Conservation (phyloP, 176 grass and related monocot genomes). For the Tuctoria greenei region DNA sequence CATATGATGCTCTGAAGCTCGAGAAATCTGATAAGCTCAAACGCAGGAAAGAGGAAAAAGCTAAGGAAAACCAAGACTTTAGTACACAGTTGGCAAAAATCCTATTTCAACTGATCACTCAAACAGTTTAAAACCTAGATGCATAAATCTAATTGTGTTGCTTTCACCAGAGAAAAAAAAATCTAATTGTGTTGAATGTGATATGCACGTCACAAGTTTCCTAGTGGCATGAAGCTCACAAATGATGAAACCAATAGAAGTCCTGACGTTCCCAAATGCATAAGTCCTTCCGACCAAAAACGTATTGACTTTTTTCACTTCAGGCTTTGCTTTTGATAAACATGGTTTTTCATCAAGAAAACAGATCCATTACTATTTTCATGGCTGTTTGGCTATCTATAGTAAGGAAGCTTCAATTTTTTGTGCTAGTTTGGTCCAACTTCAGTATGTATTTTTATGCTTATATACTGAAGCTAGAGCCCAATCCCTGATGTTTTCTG, state of each 20-base stretch:
- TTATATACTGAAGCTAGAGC: neutral
- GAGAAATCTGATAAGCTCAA: neutral
- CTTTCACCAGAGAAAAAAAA: neutral
- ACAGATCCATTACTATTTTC: neutral
- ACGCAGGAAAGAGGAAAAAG: neutral
- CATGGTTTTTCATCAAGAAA: neutral
- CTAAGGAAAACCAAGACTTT: too few relatives aligned
- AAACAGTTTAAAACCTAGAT: neutral
- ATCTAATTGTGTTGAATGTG: neutral
- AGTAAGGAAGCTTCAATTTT: neutral
- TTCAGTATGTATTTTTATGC: neutral
- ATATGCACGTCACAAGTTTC: neutral
- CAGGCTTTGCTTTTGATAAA: neutral
- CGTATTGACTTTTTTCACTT: neutral
- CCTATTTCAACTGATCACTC: neutral
- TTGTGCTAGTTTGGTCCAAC: neutral
- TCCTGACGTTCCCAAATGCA: neutral
- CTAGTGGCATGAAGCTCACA: constrained; percentile 4
- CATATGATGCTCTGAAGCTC: neutral
- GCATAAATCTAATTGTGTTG: neutral
- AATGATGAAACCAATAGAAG: neutral
- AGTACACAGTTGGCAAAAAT: too few relatives aligned
- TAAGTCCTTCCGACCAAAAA: neutral
- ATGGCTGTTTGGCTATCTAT: neutral
- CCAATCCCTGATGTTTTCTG: neutral